Evolutionary conservation across 768 basidiomycete genomes (phyloP).

Genomic region (Tylopilus rubrobrunneus): DNA sequence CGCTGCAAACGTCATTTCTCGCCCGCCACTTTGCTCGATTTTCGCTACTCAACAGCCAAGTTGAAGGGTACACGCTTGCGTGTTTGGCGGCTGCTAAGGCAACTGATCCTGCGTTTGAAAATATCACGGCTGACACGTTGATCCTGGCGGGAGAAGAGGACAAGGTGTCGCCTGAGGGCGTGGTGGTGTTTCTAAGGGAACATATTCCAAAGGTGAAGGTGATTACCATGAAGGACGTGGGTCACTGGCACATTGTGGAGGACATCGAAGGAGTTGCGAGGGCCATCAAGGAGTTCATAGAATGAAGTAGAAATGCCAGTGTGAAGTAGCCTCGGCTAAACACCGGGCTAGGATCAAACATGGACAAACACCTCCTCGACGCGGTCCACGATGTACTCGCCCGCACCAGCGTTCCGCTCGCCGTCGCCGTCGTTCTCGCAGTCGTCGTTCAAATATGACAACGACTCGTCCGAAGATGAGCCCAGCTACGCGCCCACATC

Average conservation of each 20-base stretch:
- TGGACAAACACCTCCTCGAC: constrained; percentile 17
- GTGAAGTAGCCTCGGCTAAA: too few species aligned
- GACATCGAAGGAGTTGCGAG: constrained; percentile 3
- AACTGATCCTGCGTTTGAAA: neutral
- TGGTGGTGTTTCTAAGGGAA: constrained; percentile 1
- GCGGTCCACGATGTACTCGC: constrained; percentile 32
- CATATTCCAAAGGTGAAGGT: neutral
- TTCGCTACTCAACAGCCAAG: neutral
- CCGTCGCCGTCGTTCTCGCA: constrained; percentile 39
- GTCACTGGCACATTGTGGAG: constrained; percentile 5
- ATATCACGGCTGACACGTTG: neutral
- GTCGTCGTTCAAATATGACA: constrained; percentile 26
- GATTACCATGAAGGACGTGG: neutral
- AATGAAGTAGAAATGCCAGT: neutral
- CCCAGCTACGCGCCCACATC: constrained; percentile 7
- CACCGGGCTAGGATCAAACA: constrained; percentile 10
- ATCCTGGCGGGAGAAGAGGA: constrained; percentile 7
- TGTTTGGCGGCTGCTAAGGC: neutral
- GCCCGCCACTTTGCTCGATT: constrained; percentile 1
- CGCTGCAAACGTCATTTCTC: neutral
- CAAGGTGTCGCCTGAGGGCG: neutral
- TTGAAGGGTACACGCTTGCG: neutral
- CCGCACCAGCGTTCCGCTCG: constrained; percentile 37
- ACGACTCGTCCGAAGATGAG: constrained; percentile 27
- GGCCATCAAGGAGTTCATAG: neutral